Percentiles rank a stretch among this genome's conserved stretches.
phyloP scores from a whole-genome alignment of 352 stramenopile genomes.

The Globisporangium orthogonon region DNA sequence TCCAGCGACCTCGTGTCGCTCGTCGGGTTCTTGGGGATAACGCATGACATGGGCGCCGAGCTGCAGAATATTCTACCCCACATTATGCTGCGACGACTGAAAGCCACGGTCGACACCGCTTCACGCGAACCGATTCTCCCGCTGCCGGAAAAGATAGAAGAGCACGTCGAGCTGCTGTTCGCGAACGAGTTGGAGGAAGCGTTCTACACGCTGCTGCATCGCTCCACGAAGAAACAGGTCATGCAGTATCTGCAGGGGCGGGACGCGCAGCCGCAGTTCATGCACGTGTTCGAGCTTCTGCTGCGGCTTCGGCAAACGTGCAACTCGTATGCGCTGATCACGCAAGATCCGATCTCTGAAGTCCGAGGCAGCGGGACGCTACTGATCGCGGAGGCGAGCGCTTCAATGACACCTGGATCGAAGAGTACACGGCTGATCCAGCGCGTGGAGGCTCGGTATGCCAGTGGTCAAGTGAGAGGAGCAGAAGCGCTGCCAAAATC shows the following conservation, averaged over 20 bases:
- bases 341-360: slow-evolving; percentile 34
- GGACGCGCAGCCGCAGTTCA: slow-evolving; percentile 50
- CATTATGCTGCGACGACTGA: slow-evolving; percentile 83
- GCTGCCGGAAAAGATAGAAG: slow-evolving; percentile 55
- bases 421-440: slow-evolving; percentile 16
- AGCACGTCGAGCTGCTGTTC: slow-evolving; percentile 49
- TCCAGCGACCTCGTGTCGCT: slow-evolving; percentile 82
- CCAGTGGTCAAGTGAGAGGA: neutral
- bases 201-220: slow-evolving; percentile 74
- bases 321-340: slow-evolving; percentile 59
- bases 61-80: slow-evolving; percentile 69
- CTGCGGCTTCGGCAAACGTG: slow-evolving; percentile 85
- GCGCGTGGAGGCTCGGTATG: slow-evolving; percentile 16
- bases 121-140: slow-evolving; percentile 50
- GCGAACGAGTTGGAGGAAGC: slow-evolving; percentile 69
- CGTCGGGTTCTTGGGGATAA: slow-evolving; percentile 79
- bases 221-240: slow-evolving; percentile 71
- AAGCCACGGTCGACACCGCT: slow-evolving; percentile 46
- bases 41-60: slow-evolving; percentile 52
- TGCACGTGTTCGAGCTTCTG: slow-evolving; percentile 88
- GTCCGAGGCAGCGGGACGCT: slow-evolving; percentile 23
- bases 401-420: slow-evolving; percentile 8
- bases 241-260: slow-evolving; percentile 63
- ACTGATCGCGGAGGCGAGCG: slow-evolving; percentile 16
- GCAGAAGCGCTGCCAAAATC: slow-evolving; percentile 22